phyloP scores from a whole-genome alignment of 768 basidiomycete species.

The Amanita pallidorosea region DNA sequence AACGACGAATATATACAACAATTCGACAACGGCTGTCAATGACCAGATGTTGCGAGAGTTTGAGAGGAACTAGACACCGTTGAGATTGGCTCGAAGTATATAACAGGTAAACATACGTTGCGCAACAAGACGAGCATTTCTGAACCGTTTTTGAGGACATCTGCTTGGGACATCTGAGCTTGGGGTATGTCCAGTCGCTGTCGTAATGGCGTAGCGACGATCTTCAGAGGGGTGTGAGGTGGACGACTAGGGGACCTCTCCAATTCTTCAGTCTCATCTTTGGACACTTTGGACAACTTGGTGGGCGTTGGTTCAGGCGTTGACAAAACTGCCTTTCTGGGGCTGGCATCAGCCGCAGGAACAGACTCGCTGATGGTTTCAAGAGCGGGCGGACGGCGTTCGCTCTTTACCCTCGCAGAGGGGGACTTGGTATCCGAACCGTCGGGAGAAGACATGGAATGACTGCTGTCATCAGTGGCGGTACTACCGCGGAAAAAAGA shows the following conservation, averaged over 20 bases:
- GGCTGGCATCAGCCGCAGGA: constrained; percentile 32
- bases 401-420: constrained; percentile 14
- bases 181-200: constrained; percentile 20
- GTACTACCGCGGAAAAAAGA: constrained; percentile 8
- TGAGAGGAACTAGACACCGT: constrained; percentile 42
- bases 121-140: constrained; percentile 26
- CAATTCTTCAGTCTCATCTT: neutral
- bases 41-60: constrained; percentile 53
- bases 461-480: constrained; percentile 5
- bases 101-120: constrained; percentile 18
- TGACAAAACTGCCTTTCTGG: constrained; percentile 21
- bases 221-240: constrained; percentile 29
- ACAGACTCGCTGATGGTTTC: constrained; percentile 36
- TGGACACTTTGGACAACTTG: constrained; percentile 12
- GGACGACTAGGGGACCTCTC: constrained; percentile 27
- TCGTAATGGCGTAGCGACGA: constrained; percentile 20
- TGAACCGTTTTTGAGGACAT: constrained; percentile 23
- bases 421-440: constrained; percentile 14
- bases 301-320: constrained; percentile 17
- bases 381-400: constrained; percentile 12
- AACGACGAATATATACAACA: constrained; percentile 38
- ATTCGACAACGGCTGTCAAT: constrained; percentile 41
- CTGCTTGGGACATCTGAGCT: constrained; percentile 21
- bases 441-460: neutral
- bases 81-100: constrained; percentile 3